Base-by-base conservation (phyloP, 2,329 filamentous ascomycete genomes). In the Talaromyces sp. region DNA sequence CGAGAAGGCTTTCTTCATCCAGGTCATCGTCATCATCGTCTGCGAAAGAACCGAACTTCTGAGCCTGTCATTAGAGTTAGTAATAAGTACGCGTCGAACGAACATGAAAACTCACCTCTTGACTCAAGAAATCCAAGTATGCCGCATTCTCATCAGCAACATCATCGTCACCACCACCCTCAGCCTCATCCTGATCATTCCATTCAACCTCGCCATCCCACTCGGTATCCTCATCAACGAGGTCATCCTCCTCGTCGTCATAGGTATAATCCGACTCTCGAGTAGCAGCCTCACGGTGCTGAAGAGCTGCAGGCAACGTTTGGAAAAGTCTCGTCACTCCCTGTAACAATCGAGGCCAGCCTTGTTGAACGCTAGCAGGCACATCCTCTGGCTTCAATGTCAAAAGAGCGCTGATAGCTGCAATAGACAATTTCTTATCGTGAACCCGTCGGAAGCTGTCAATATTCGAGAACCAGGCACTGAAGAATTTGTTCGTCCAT, bases 401-500 rank as follows among this genome's bases (percentile, higher is more conserved):
- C 60, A 99, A 86, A 11, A 99, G 86, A 6, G 92, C 86, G 66
- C 91, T 90, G 71, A 99, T 98, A 56, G 93, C 94, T 19, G 93
- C 91, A 72, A 99, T 97, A 68, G 92, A 97, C 31, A 99, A 84
- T 83, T 97, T 99, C 86, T 99, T 99, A 82, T 99, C 95, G 76
- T 99, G 95, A 2, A 99, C 95, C 48, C 95, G 87, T 61, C 88
- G 91, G 81, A 99, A 98, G 73, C 87, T 89, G 68, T 96, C 90
- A 81, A 99, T 99, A 80, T 89, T 96, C 48, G 92, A 92, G 78
- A 99, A 99, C 95, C 95, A 99, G 66, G 96, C 82, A 79, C 92
- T 97, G 83, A 99, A 99, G 82, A 99, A 99, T 75, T 96, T 96
- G 81, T 98, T 98, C 7, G 95, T 98, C 94, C 93, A 97, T 67